Conservation (phyloP, 2,329 filamentous ascomycete genomes). For the Fusarium acutatum region DNA sequence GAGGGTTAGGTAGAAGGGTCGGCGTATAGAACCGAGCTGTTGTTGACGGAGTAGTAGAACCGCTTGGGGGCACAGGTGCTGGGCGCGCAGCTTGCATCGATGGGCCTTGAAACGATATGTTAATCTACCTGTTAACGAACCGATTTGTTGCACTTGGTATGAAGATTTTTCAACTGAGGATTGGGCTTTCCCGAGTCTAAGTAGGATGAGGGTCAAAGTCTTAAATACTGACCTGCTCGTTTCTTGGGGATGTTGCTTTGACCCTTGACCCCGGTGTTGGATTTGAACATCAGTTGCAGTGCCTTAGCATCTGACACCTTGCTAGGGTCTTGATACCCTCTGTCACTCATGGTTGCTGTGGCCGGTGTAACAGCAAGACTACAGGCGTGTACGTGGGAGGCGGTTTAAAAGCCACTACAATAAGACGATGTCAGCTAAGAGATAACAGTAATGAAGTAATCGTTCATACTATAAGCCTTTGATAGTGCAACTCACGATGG, state of each 20-base stretch:
- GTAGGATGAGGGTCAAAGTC: not conserved
- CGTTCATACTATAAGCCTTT: not conserved
- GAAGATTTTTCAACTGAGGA: not conserved
- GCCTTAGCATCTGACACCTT: slow-evolving; percentile 42
- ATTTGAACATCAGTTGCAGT: slow-evolving; percentile 38
- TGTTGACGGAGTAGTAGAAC: slow-evolving; percentile 16
- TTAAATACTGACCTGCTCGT: slow-evolving; percentile 11
- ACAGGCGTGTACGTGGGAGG: not conserved
- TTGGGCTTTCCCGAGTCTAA: not conserved
- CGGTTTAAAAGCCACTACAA: not conserved
- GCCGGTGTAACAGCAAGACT: not conserved
- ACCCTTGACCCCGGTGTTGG: not conserved
- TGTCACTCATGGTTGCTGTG: slow-evolving; percentile 16
- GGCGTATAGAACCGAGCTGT: slow-evolving; percentile 30
- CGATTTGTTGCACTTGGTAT: not conserved
- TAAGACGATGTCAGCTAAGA: not conserved
- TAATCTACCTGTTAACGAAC: not conserved
- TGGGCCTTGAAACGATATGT: not conserved
- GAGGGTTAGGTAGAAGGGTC: slow-evolving; percentile 10
- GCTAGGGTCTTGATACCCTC: slow-evolving; percentile 34
- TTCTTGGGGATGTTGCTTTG: slow-evolving; percentile 4
- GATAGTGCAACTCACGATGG: not conserved
- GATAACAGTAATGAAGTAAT: not conserved
- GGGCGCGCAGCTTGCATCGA: not conserved
- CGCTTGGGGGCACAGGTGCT: not conserved